Evolutionary conservation across 176 grass and related monocot species (phyloP), one percentile per base, ranked within the genome.

Genomic region (Tuctoria greenei): DNA sequence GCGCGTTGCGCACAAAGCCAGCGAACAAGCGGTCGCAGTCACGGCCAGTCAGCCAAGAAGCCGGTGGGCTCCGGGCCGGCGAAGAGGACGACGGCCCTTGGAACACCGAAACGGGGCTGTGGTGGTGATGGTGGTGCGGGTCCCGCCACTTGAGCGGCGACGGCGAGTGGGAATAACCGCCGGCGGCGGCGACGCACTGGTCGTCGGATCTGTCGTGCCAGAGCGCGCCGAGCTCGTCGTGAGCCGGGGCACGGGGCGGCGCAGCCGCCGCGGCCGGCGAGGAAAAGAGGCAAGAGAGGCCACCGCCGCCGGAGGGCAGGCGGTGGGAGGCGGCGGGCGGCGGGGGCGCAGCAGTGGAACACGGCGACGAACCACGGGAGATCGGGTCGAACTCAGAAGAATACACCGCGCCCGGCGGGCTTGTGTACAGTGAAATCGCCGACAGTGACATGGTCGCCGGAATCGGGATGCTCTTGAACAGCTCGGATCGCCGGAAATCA

Each of bases 271-370:
- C 59, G 4, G 86, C 39, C 36, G 86, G 36, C 34, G 89, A 92
- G 16, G 89, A 90, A 66, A 96, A 92, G 65, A 96, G 90, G 78
- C 89, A 78, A 27, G 93, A 96, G 42, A 96, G 84, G 1, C 93
- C 93, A 0, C 93, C 89, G 44, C 84, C 49, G 26, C 51, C 82
- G 47, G 88, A 18, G 47, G 70, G 75, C 64, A 87, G 72, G 55
- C 85, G 76, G 57, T 69, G 54, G 46, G 77, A 50, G 17, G 84
- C 50, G 4, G 61, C 35, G 44, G 35, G 74, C 37, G 68, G 87
- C 68, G 77, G 69, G 16, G 86, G 58, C 42, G 86, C 52, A 2
- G 93, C 66, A 16, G 86, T 69, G 28, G 89, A 59, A 24, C 72
- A 77, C 23, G 88, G 56, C 50, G 75, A 2, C n/a, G 86, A 78